Evolutionary conservation across 1,284 basidiomycete species (phyloP).

Genomic region (Salmacisia buchloeana): DNA sequence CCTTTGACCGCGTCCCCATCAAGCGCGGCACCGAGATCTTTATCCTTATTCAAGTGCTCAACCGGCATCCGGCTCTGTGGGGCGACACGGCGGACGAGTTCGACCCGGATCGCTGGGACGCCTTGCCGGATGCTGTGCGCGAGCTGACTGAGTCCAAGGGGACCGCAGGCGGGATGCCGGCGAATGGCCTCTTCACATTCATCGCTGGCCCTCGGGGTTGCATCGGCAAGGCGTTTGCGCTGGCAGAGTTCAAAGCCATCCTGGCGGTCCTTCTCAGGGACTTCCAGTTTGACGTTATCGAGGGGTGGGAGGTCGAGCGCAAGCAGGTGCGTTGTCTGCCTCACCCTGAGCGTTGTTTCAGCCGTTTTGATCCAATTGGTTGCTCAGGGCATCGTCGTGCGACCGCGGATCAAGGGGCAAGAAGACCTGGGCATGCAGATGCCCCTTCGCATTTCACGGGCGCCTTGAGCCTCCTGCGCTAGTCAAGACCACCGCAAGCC

Average conservation of each 20-base stretch:
- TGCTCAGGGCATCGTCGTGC: conserved; percentile 21
- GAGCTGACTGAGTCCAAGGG: neutral
- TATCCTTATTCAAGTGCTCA: conserved; percentile 34
- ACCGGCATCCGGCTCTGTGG: conserved; percentile 27
- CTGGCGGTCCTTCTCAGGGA: conserved; percentile 18
- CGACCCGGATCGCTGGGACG: conserved; percentile 35
- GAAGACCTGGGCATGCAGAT: conserved; percentile 17
- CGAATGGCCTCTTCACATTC: conserved; percentile 22
- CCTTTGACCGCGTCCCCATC: conserved; percentile 29
- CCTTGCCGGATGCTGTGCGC: conserved; percentile 22
- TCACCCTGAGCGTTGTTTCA: neutral
- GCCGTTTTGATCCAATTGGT: neutral
- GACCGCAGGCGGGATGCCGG: conserved; percentile 21
- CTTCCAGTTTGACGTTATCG: conserved; percentile 20
- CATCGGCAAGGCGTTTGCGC: conserved; percentile 30
- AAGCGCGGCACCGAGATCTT: conserved; percentile 29
- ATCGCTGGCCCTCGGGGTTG: conserved; percentile 31
- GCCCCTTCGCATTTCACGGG: conserved; percentile 20
- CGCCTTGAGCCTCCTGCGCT: neutral
- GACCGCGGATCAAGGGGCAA: conserved; percentile 20
- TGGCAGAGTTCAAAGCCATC: conserved; percentile 33
- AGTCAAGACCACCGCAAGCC: no score
- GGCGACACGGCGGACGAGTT: conserved; percentile 36
- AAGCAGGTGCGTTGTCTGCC: conserved; percentile 13
- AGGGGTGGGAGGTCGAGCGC: conserved; percentile 18